Conservation (phyloP, 1,284 basidiomycete genomes). For the Boletus smithii region DNA sequence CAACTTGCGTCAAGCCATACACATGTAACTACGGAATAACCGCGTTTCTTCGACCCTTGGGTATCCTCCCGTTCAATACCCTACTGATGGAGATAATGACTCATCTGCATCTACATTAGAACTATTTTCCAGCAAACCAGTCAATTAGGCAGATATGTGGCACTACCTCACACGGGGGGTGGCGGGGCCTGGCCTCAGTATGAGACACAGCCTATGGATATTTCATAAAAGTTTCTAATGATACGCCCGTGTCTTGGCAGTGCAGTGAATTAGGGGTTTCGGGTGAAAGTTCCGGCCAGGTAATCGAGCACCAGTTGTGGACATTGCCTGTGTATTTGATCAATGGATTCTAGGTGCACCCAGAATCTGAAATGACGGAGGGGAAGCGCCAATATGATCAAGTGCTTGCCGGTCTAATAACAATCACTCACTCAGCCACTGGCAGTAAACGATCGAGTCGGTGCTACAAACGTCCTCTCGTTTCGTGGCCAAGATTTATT, state of each 20-base stretch:
- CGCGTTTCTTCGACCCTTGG: too few relatives aligned
- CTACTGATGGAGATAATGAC: too few relatives aligned
- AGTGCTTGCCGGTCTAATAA: not conserved
- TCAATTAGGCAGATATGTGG: too few relatives aligned
- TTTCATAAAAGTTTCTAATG: not conserved
- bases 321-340: not conserved
- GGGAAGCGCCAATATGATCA: not conserved
- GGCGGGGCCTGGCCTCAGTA: not conserved
- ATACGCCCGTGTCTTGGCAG: constrained; percentile 10
- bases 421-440: not conserved
- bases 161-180: not conserved
- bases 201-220: constrained; percentile 11
- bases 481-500: not conserved
- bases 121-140: too few relatives aligned
- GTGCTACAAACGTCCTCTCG: not conserved
- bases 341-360: not conserved
- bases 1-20: too few relatives aligned
- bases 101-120: too few relatives aligned
- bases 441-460: constrained; percentile 14
- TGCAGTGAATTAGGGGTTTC: not conserved
- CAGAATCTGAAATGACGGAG: not conserved
- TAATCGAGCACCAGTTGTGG: not conserved
- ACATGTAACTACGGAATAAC: too few relatives aligned
- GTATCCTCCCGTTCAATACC: too few relatives aligned
- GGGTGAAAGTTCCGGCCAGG: not conserved